Conservation (phyloP, 441 rosid species). For the Macaranga tanarius region DNA sequence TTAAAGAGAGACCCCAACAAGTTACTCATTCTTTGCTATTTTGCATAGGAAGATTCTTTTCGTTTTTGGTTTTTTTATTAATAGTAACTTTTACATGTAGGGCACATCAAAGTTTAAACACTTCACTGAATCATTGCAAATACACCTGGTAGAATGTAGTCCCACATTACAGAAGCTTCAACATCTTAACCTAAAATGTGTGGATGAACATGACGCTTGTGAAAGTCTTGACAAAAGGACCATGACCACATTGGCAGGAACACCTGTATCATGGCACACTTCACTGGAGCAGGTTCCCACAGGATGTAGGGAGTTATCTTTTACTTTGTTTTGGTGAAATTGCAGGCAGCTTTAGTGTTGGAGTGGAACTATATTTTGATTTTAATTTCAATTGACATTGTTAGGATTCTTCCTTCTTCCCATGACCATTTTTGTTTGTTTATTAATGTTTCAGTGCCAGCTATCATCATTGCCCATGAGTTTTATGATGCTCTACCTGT, state of each 20-base stretch:
- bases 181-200: slow-evolving; percentile 60
- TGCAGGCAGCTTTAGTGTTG: not conserved
- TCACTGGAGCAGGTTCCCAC: slow-evolving; percentile 77
- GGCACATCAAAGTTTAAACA: slow-evolving; percentile 69
- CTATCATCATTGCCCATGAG: slow-evolving; percentile 85
- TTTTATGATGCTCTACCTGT: slow-evolving; percentile 94
- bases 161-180: slow-evolving; percentile 77
- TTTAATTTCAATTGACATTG: not conserved
- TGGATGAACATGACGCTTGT: slow-evolving; percentile 34
- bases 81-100: slow-evolving; percentile 41
- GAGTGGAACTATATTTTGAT: not conserved
- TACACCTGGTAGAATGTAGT: slow-evolving; percentile 91
- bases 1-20: slow-evolving; percentile 5
- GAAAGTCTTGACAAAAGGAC: slow-evolving; percentile 40
- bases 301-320: slow-evolving; percentile 59
- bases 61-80: slow-evolving; percentile 5
- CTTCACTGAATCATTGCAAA: slow-evolving; percentile 73
- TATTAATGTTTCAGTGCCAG: slow-evolving; percentile 58
- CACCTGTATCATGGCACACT: slow-evolving; percentile 76
- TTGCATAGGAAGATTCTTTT: not conserved
- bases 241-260: slow-evolving; percentile 53
- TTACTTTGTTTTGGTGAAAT: slow-evolving; percentile 17
- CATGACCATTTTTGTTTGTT: slow-evolving; percentile 14
- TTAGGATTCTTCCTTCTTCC: not conserved
- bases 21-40: not conserved